These are phyloP conservation scores for Cucurbita argyrosperma DNA, from an alignment of 306 rosid species.

Conservation along the genomic window DNA sequence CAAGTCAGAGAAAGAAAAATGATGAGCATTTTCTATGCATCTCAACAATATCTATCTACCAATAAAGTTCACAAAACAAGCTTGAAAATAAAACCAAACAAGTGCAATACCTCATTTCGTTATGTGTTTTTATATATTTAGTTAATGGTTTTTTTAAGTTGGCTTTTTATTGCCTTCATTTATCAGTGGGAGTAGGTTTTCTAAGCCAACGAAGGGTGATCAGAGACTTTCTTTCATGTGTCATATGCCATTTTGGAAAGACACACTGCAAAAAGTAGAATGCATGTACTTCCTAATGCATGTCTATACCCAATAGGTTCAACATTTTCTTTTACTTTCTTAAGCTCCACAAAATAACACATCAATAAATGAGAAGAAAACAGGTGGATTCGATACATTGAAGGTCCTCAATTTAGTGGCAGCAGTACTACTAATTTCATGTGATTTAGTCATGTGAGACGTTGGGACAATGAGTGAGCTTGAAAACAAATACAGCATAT, in stretches of 20 bases:
- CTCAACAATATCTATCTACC: background rate
- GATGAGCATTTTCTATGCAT: background rate
- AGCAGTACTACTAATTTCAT: background rate
- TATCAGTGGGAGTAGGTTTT: background rate
- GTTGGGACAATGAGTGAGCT: background rate
- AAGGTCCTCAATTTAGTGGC: background rate
- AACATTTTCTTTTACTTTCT: background rate
- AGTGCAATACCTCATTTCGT: background rate
- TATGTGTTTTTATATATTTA: background rate
- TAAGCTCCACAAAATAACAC: background rate
- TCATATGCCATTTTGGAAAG: background rate
- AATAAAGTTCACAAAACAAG: background rate
- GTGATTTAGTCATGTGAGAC: background rate
- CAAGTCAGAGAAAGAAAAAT: background rate
- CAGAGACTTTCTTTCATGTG: background rate
- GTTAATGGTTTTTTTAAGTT: background rate
- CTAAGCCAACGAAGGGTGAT: too few relatives aligned
- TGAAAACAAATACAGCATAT: background rate
- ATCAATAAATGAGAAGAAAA: background rate
- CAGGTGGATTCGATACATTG: background rate
- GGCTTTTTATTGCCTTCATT: background rate
- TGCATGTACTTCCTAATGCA: background rate
- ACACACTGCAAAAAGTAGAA: background rate
- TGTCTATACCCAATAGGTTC: background rate
- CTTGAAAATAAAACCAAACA: background rate